A percentile compares a stretch with the other conserved stretches of the same genome.
These are phyloP conservation scores for Erodium chrysanthum DNA, from an alignment of 441 rosid genomes.

Conservation along the genomic window DNA sequence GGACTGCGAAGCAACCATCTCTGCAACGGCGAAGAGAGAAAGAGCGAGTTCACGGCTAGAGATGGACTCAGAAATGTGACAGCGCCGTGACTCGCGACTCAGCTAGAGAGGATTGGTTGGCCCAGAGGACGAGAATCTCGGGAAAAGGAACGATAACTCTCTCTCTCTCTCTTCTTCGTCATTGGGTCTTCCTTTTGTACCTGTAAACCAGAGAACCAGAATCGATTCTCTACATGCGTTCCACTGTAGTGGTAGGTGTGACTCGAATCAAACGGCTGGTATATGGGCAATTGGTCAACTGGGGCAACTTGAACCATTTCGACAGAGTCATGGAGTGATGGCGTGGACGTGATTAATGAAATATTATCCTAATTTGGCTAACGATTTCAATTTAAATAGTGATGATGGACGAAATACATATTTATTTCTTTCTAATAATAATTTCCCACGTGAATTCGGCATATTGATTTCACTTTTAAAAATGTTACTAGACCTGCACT, in stretches of 20 bases:
- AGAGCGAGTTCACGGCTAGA: too few species aligned
- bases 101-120: not conserved
- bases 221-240: not conserved
- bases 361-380: too few species aligned
- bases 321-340: not conserved
- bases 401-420: too few species aligned
- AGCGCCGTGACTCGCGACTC: not conserved
- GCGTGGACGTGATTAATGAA: not conserved
- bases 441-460: too few species aligned
- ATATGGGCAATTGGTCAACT: not conserved
- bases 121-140: not conserved
- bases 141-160: not conserved
- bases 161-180: not conserved
- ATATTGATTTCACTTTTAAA: too few species aligned
- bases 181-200: not conserved
- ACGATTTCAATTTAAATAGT: too few species aligned
- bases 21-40: not conserved
- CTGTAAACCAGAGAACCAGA: not conserved
- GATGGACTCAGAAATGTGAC: not conserved
- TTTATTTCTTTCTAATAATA: too few species aligned
- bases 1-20: slow-evolving; percentile 65
- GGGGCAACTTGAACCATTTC: not conserved
- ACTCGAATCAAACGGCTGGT: not conserved
- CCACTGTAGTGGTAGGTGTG: not conserved
- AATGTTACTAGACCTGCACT: too few species aligned